Evolutionary conservation across 352 stramenopile species (phyloP), one percentile per base, ranked within the genome.

Genomic region (Achlya hypogyna): DNA sequence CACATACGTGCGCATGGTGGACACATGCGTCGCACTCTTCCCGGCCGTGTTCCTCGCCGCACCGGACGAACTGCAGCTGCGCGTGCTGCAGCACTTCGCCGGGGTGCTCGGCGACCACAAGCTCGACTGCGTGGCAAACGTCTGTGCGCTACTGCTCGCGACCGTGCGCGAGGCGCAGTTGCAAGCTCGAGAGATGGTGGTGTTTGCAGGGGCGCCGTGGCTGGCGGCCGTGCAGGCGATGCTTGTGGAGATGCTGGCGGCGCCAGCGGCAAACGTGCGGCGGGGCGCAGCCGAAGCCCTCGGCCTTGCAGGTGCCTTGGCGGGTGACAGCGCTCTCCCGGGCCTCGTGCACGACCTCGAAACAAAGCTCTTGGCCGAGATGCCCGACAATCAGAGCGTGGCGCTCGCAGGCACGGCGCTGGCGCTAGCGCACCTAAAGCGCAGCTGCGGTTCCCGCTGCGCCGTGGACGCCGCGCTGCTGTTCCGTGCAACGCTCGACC

Each of bases 31-130:
- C n/a, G 69, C 80, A 45, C 54, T 95, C 23, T 93, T 93, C 69
- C 82, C 84, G 22, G 73, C 75, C 23, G 53, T 95, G 25, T 95
- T 95, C 38, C 82, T 91, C 43, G 81, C 79, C 47, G 69, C 93
- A 27, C 84, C 84, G 0, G 84, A 95, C 71, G 86, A 95, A 70
- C 71, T 95, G 27, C 86, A 95, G 40, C 70, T 95, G 43, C 84
- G 86, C 20, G 87, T 81, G 27, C 67, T 95, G 1, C 86, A 95
- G 68, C 86, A 95, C 59, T 91, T 86, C 32, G 78, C 79, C 2
- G 75, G 76, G 35, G 75, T 81, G 4, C 69, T 93, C n/a, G 76
- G 73, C 4, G 84, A 95, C 31, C 74, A 74, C 18, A 78, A 78
- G 22, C 59, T 75, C 20, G 73, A 89, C 51, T 89, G 80, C 52